Evolutionary conservation across 2,329 filamentous ascomycete genomes (phyloP).

Genomic region (Huntiella bhutanensis): DNA sequence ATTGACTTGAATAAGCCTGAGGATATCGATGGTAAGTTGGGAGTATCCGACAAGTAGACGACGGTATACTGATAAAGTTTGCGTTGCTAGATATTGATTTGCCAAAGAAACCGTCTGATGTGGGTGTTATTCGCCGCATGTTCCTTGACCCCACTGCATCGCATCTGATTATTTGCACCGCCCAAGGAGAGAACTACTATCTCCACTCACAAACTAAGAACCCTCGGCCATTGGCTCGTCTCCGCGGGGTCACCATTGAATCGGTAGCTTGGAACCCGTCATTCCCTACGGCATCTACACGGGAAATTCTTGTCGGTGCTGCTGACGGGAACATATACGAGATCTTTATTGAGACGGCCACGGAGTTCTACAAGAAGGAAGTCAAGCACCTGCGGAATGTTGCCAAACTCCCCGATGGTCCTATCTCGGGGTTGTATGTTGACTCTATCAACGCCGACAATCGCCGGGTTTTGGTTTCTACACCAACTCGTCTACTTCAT

Average conservation of each 20-base stretch:
- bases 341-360: conserved; percentile 80
- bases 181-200: conserved; percentile 90
- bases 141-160: conserved; percentile 96
- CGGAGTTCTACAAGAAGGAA: conserved; percentile 87
- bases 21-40: conserved; percentile 64
- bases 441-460: conserved; percentile 58
- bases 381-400: conserved; percentile 79
- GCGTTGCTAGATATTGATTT: conserved; percentile 66
- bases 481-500: conserved; percentile 60
- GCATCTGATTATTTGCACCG: conserved; percentile 79
- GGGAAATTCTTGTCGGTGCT: conserved; percentile 81
- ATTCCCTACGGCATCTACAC: conserved; percentile 76
- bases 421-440: conserved; percentile 71
- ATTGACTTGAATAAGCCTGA: conserved; percentile 88
- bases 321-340: conserved; percentile 94
- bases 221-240: conserved; percentile 58
- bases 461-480: conserved; percentile 62
- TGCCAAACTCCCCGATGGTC: conserved; percentile 63
- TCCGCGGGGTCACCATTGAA: conserved; percentile 77
- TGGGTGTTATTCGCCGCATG: conserved; percentile 83
- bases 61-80: neutral
- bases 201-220: conserved; percentile 87
- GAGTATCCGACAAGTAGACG: neutral
- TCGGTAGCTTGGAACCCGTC: conserved; percentile 90
- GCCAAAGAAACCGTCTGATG: conserved; percentile 77